These are phyloP conservation scores for Scheffersomyces coipomensis DNA, from an alignment of 805 yeast genomes.

Conservation along the genomic window DNA sequence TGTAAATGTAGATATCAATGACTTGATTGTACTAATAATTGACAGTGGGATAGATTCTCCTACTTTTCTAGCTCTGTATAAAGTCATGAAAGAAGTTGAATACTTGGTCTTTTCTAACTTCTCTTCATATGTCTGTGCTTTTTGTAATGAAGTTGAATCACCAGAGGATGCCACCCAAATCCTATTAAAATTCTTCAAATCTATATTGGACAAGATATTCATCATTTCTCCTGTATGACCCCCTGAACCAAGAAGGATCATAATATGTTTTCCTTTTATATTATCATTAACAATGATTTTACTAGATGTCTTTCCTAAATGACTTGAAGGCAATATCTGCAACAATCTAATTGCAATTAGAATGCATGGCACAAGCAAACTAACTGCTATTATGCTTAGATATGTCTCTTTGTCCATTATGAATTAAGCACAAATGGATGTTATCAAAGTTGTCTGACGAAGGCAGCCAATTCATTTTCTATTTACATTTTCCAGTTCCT, in stretches of 20 bases:
- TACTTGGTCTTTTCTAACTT: constrained; percentile 9
- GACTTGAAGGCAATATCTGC: not conserved
- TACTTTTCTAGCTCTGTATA: constrained; percentile 61
- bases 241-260: constrained; percentile 88
- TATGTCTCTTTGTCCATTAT: not conserved
- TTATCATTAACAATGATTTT: not conserved
- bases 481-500: too few relatives aligned
- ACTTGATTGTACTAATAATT: constrained; percentile 39
- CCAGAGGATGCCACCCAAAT: constrained; percentile 49
- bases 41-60: constrained; percentile 54
- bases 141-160: constrained; percentile 48
- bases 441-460: too few relatives aligned
- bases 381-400: not conserved
- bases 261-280: constrained; percentile 20
- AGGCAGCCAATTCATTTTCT: too few relatives aligned
- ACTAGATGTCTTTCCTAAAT: too few relatives aligned
- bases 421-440: too few relatives aligned
- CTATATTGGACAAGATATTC: constrained; percentile 51
- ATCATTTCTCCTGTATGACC: constrained; percentile 97
- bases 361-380: not conserved
- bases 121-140: constrained; percentile 37
- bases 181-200: constrained; percentile 21
- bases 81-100: constrained; percentile 20
- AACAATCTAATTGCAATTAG: not conserved
- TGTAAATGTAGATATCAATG: constrained; percentile 28